Evolutionary conservation across 805 yeast genomes (phyloP).

Genomic region (Aciculoconidium aculeatum): DNA sequence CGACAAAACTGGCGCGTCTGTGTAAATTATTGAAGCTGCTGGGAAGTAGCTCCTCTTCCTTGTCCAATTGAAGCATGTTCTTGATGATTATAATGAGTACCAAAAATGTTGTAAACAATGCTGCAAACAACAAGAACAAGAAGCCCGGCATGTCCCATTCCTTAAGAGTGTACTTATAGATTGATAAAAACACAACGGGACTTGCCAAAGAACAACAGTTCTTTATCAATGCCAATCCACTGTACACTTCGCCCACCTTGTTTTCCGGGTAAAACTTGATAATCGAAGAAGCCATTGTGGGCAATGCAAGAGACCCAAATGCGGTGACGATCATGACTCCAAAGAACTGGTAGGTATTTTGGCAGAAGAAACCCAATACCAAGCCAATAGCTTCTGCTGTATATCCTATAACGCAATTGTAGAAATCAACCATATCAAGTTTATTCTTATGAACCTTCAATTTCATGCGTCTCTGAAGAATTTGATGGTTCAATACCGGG

Average conservation of each 20-base stretch:
- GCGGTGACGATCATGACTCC: slow-evolving; percentile 33
- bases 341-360: slow-evolving; percentile 23
- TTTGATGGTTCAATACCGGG: slow-evolving; percentile 40
- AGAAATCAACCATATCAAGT: slow-evolving; percentile 50
- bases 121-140: slow-evolving; percentile 18
- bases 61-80: slow-evolving; percentile 12
- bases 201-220: slow-evolving; percentile 41
- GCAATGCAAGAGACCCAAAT: slow-evolving; percentile 47
- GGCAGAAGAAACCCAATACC: slow-evolving; percentile 26
- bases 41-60: slow-evolving; percentile 2
- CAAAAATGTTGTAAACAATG: slow-evolving; percentile 8
- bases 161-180: slow-evolving; percentile 36
- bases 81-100: slow-evolving; percentile 13
- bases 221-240: slow-evolving; percentile 58
- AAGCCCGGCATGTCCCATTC: slow-evolving; percentile 23
- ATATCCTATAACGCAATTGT: slow-evolving; percentile 31
- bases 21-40: slow-evolving; percentile 11
- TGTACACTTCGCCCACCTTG: slow-evolving; percentile 66
- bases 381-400: slow-evolving; percentile 35
- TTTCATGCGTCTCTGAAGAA: slow-evolving; percentile 24
- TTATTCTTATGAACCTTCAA: slow-evolving; percentile 31
- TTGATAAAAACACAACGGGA: slow-evolving; percentile 43
- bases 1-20: slow-evolving; percentile 14
- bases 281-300: slow-evolving; percentile 53
- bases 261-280: slow-evolving; percentile 57